Conservation (phyloP, 352 stramenopile genomes). For the Phytophthora parvispora region DNA sequence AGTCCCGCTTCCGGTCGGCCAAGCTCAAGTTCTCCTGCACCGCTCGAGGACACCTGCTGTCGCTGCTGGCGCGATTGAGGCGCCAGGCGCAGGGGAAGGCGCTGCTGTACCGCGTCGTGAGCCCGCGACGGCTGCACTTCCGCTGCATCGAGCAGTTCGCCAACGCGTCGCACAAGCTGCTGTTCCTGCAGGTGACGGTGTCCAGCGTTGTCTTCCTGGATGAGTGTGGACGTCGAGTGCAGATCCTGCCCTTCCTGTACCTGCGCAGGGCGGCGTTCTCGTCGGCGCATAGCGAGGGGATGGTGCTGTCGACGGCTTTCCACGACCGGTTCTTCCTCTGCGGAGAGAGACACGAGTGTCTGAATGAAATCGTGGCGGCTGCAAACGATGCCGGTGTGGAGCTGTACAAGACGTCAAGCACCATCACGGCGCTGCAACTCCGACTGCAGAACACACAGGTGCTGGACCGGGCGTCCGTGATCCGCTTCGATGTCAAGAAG, state of each 20-base stretch:
- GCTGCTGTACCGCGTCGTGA: constrained; percentile 42
- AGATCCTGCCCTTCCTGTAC: constrained; percentile 64
- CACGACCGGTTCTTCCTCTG: constrained; percentile 80
- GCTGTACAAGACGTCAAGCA: constrained; percentile 45
- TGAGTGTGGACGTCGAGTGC: constrained; percentile 51
- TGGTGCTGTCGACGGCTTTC: constrained; percentile 71
- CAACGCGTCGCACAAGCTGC: constrained; percentile 65
- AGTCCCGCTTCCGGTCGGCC: constrained; percentile 62
- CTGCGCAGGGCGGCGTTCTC: constrained; percentile 59
- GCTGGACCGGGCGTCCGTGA: constrained; percentile 63
- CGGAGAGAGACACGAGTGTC: constrained; percentile 62
- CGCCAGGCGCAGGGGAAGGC: constrained; percentile 53
- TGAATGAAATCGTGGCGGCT: constrained; percentile 64
- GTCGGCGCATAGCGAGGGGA: constrained; percentile 53
- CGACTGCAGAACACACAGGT: constrained; percentile 68
- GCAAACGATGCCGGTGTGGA: constrained; percentile 54
- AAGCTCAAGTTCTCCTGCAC: constrained; percentile 70
- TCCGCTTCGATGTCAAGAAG: constrained; percentile 79
- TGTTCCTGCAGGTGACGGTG: constrained; percentile 60
- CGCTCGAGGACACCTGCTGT: constrained; percentile 65
- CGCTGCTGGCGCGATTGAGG: constrained; percentile 56
- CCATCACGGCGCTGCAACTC: constrained; percentile 61
- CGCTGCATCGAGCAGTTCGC: constrained; percentile 76
- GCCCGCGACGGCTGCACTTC: constrained; percentile 48
- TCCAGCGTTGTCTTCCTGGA: constrained; percentile 66